Conservation (phyloP, 192 early-diverging fungal genomes). For the Rhizophagus sp. region DNA sequence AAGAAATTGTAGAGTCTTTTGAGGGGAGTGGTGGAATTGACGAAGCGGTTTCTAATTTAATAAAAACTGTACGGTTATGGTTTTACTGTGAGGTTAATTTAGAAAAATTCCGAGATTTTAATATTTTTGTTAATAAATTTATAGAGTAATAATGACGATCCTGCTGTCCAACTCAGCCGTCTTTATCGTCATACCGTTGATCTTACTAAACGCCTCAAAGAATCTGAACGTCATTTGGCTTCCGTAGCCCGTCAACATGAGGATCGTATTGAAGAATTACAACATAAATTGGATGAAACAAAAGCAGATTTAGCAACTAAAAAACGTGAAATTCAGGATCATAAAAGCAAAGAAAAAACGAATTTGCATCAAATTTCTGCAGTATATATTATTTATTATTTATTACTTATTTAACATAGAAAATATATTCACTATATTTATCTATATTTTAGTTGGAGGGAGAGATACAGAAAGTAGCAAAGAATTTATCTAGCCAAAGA, state of each 20-base stretch:
- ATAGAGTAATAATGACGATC: constrained; percentile 26
- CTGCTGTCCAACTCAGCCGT: constrained; percentile 31
- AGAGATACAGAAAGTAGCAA: constrained; percentile 40
- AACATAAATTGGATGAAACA: constrained; percentile 47
- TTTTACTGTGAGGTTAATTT: background rate
- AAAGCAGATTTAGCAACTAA: constrained; percentile 37
- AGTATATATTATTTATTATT: constrained; percentile 26
- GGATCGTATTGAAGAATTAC: constrained; percentile 42
- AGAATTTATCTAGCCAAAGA: constrained; percentile 41
- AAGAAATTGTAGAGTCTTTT: constrained; percentile 4
- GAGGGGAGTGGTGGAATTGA: constrained; percentile 20
- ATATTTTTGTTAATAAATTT: constrained; percentile 12
- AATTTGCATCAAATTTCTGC: constrained; percentile 44
- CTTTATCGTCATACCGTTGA: constrained; percentile 42
- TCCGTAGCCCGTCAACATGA: constrained; percentile 47
- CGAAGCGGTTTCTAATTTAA: background rate
- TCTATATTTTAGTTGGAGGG: constrained; percentile 36
- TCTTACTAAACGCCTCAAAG: constrained; percentile 45
- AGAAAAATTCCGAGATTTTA: background rate
- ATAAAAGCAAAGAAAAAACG: constrained; percentile 46
- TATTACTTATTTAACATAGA: background rate
- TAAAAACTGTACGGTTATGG: background rate
- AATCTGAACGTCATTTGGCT: constrained; percentile 44
- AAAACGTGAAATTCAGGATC: constrained; percentile 44
- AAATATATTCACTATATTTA: background rate